Percentiles rank a stretch among this genome's conserved stretches.
Evolutionary conservation across 768 basidiomycete species (phyloP).

Genomic region (Lepiota brunneoincarnata): DNA sequence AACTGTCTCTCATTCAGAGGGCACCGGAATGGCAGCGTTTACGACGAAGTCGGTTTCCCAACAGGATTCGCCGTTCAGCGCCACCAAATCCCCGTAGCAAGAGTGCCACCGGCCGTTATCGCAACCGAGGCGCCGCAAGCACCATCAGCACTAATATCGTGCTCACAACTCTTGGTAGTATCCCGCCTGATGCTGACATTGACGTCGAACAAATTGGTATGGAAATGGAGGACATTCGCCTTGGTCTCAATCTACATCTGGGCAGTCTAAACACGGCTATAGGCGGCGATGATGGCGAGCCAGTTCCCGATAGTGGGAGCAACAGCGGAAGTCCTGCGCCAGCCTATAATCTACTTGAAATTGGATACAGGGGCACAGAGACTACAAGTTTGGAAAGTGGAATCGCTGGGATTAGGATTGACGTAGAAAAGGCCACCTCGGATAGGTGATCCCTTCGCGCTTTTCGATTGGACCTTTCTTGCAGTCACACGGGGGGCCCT

Average conservation of each 20-base stretch:
- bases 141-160: slow-evolving; percentile 62
- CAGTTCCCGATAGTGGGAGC: slow-evolving; percentile 41
- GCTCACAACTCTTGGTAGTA: slow-evolving; percentile 61
- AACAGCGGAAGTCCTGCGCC: slow-evolving; percentile 50
- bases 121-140: slow-evolving; percentile 44
- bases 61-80: slow-evolving; percentile 52
- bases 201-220: slow-evolving; percentile 50
- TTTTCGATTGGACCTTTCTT: background rate
- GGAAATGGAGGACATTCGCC: slow-evolving; percentile 57
- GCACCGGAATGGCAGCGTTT: slow-evolving; percentile 65
- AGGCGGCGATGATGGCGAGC: slow-evolving; percentile 51
- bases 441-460: background rate
- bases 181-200: slow-evolving; percentile 48
- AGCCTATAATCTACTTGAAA: slow-evolving; percentile 50
- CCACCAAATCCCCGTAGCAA: slow-evolving; percentile 48
- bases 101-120: slow-evolving; percentile 30
- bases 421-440: slow-evolving; percentile 57
- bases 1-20: slow-evolving; percentile 72
- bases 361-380: slow-evolving; percentile 34
- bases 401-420: slow-evolving; percentile 51
- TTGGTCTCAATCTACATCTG: slow-evolving; percentile 51
- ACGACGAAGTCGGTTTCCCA: slow-evolving; percentile 61
- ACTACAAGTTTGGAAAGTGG: slow-evolving; percentile 19
- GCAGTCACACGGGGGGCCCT: background rate
- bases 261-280: slow-evolving; percentile 48